Percentiles rank a stretch among this genome's conserved stretches.
Conservation (phyloP, 495 filamentous ascomycete genomes). For the Entonaema liquescens region DNA sequence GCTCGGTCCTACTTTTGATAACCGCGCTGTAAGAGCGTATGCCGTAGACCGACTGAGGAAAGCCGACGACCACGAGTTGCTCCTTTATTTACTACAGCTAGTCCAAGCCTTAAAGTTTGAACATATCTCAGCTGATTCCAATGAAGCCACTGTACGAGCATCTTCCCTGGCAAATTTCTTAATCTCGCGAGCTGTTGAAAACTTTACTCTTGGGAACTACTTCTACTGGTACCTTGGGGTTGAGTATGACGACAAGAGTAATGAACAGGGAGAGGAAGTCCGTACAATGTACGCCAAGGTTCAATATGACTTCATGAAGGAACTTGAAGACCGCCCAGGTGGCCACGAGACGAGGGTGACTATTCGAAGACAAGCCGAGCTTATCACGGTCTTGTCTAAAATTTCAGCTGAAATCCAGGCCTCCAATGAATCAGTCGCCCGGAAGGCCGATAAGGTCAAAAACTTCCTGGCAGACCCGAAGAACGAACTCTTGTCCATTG, state of each 20-base stretch:
- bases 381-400: constrained; percentile 85
- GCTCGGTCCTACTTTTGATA: constrained; percentile 90
- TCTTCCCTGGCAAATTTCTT: constrained; percentile 92
- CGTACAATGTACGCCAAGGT: constrained; percentile 88
- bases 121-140: constrained; percentile 66
- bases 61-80: constrained; percentile 90
- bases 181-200: constrained; percentile 82
- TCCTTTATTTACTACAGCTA: constrained; percentile 91
- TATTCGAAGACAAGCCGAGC: constrained; percentile 86
- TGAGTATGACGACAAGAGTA: constrained; percentile 83
- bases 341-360: constrained; percentile 77
- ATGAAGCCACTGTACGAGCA: constrained; percentile 73
- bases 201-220: constrained; percentile 90
- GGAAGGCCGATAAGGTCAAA: constrained; percentile 84
- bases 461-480: constrained; percentile 85
- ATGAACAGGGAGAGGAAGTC: constrained; percentile 72
- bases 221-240: constrained; percentile 99
- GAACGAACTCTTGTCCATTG: constrained; percentile 82
- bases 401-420: constrained; percentile 90
- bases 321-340: constrained; percentile 68
- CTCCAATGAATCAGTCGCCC: constrained; percentile 75
- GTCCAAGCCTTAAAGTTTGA: constrained; percentile 98
- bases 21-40: constrained; percentile 85
- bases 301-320: constrained; percentile 93
- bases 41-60: constrained; percentile 92